A percentile compares a stretch with the other conserved stretches of the same genome.
Evolutionary conservation across 257 asterid genomes (phyloP).

Genomic region (Primulina eburnea): DNA sequence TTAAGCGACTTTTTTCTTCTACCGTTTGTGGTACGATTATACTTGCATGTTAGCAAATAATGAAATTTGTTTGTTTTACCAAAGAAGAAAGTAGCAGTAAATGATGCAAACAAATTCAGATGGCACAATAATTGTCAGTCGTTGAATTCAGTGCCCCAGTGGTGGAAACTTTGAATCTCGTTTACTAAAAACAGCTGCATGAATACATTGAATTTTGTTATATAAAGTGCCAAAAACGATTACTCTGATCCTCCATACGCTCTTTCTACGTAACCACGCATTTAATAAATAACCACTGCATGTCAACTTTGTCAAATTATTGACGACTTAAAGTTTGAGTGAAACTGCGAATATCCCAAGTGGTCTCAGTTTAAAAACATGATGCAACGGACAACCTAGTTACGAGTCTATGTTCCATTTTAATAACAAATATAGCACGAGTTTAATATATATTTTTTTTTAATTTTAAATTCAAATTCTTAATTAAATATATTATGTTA

Average conservation of each 20-base stretch:
- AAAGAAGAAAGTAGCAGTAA: background rate
- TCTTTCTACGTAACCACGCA: background rate
- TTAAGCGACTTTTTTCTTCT: too few species aligned
- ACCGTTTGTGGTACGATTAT: too few species aligned
- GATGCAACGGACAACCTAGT: background rate
- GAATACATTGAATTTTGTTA: background rate
- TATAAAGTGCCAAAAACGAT: background rate
- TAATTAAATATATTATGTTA: too few species aligned
- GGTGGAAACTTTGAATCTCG: background rate
- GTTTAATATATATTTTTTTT: too few species aligned
- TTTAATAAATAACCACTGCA: too few species aligned
- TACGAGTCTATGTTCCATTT: too few species aligned
- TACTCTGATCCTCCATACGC: background rate
- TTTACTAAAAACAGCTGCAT: background rate
- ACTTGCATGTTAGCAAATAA: too few species aligned
- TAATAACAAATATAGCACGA: too few species aligned
- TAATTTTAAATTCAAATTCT: too few species aligned
- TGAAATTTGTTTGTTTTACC: background rate
- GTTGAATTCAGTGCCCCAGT: background rate
- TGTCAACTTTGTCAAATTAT: background rate
- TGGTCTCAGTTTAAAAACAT: background rate
- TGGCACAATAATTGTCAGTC: background rate
- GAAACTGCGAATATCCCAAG: background rate
- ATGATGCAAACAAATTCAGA: background rate
- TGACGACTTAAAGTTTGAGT: background rate